A percentile compares a stretch with the other conserved stretches of the same genome.
Evolutionary conservation across 805 yeast species (phyloP).

Genomic region (Kuraishia ogatae): DNA sequence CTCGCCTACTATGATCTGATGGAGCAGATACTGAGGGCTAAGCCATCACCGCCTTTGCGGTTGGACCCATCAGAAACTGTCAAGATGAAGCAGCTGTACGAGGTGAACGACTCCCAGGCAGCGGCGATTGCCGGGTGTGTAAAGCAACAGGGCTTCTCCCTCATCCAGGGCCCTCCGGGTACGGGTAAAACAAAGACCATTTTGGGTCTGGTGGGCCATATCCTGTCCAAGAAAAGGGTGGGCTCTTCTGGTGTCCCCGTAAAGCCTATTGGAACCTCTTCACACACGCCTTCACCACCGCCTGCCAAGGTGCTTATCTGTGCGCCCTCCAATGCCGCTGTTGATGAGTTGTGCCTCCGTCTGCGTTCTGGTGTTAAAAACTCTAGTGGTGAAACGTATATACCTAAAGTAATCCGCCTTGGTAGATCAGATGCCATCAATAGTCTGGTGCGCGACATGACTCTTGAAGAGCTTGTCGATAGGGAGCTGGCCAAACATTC

Average conservation of each 20-base stretch:
- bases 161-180: conserved; percentile 99
- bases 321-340: conserved; percentile 99
- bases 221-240: conserved; percentile 29
- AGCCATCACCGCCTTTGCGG: conserved; percentile 37
- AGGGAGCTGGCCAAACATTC: conserved; percentile 30
- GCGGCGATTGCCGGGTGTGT: conserved; percentile 74
- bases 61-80: conserved; percentile 29
- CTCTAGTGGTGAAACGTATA: conserved; percentile 40
- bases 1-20: conserved; percentile 72
- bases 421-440: conserved; percentile 89
- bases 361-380: conserved; percentile 62
- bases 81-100: conserved; percentile 37
- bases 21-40: conserved; percentile 57
- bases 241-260: not conserved
- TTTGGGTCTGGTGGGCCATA: conserved; percentile 80
- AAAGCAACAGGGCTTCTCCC: conserved; percentile 63
- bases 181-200: conserved; percentile 98
- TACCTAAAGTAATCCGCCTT: conserved; percentile 71
- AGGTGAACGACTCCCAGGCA: conserved; percentile 86
- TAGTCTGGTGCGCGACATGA: conserved; percentile 69
- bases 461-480: conserved; percentile 83
- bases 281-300: too few species aligned
- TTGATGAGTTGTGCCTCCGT: conserved; percentile 86
- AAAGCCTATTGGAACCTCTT: too few species aligned
- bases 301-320: conserved; percentile 67